phyloP scores from a whole-genome alignment of 2,329 filamentous ascomycete genomes.

The Bertia moriformis region DNA sequence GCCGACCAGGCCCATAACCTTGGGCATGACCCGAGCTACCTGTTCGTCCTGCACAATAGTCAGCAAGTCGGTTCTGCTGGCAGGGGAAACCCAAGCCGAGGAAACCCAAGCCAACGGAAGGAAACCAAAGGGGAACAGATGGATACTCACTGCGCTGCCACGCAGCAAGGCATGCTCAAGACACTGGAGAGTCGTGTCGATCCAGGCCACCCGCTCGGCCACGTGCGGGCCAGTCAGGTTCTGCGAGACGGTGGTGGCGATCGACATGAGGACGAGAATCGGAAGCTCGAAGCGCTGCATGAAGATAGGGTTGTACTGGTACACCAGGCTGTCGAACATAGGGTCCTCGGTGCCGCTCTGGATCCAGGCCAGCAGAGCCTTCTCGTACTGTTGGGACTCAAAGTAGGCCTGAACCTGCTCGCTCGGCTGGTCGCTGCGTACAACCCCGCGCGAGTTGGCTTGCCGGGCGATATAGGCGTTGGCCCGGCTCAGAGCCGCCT shows the following conservation, averaged over 20 bases:
- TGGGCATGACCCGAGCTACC: conserved; percentile 37
- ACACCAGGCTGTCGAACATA: conserved; percentile 42
- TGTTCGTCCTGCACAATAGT: conserved; percentile 29
- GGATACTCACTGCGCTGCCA: conserved; percentile 30
- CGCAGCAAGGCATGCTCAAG: conserved; percentile 29
- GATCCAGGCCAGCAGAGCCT: conserved; percentile 52
- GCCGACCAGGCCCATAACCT: conserved; percentile 38
- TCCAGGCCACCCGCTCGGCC: conserved; percentile 41
- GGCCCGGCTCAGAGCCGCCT: neutral
- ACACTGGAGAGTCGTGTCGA: conserved; percentile 41
- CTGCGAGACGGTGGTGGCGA: conserved; percentile 48
- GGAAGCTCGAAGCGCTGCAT: conserved; percentile 36
- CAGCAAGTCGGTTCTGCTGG: conserved; percentile 1
- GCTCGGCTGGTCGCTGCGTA: conserved; percentile 48
- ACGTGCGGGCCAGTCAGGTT: conserved; percentile 36
- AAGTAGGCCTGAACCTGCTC: conserved; percentile 29
- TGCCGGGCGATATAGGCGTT: neutral
- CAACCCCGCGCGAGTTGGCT: conserved; percentile 24
- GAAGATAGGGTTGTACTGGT: conserved; percentile 32
- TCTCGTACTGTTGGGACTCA: conserved; percentile 26
- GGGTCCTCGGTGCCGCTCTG: conserved; percentile 48
- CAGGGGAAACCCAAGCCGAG: neutral
- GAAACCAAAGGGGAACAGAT: conserved; percentile 4
- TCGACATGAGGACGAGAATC: conserved; percentile 46
- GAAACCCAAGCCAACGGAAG: conserved; percentile 15